These are phyloP conservation scores for Gossypium trilobum DNA, from an alignment of 441 rosid species.

Conservation along the genomic window DNA sequence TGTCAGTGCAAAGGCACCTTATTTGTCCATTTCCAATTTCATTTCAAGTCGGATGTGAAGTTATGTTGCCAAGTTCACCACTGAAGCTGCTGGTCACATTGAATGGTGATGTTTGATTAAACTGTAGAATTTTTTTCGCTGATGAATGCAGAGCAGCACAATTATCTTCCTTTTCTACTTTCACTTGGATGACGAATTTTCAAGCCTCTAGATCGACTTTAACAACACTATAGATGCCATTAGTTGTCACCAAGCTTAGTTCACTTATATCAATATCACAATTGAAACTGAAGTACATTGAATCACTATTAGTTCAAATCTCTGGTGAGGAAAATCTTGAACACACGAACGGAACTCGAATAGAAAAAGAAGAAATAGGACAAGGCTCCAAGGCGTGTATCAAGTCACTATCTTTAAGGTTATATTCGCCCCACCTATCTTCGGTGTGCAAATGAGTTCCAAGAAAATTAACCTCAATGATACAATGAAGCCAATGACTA, in stretches of 20 bases:
- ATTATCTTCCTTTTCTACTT: constrained; percentile 14
- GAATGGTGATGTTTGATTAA: constrained; percentile 33
- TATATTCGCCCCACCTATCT: no score
- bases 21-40: constrained; percentile 24
- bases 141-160: constrained; percentile 22
- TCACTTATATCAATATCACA: constrained; percentile 39
- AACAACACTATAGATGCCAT: constrained; percentile 32
- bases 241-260: constrained; percentile 29
- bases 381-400: no score
- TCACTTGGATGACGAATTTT: constrained; percentile 27
- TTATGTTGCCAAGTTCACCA: not conserved
- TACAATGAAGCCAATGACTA: no score
- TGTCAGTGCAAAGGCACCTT: constrained; percentile 36
- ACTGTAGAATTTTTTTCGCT: constrained; percentile 16
- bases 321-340: no score
- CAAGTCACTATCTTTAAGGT: no score
- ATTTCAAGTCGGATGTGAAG: constrained; percentile 31
- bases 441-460: no score
- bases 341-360: no score
- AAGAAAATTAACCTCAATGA: no score
- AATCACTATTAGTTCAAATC: constrained; percentile 20
- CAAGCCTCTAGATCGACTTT: constrained; percentile 26
- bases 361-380: no score
- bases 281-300: constrained; percentile 34
- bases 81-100: constrained; percentile 29